Evolutionary conservation across 192 early-diverging fungal genomes (phyloP).

Genomic region (Coemansia sp.): DNA sequence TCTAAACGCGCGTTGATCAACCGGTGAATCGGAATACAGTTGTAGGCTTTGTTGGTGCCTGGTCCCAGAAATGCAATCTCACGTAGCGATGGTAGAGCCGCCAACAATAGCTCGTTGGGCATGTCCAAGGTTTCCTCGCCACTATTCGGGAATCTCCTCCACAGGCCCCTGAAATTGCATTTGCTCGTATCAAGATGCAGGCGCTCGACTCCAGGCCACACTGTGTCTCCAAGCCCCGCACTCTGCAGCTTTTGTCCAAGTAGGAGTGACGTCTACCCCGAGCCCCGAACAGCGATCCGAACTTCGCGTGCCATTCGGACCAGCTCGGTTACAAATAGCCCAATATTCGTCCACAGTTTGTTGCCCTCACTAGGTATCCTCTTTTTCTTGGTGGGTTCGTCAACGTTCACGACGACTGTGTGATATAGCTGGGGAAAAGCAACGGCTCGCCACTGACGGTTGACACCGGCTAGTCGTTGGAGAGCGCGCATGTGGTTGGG

Average conservation of each 20-base stretch:
- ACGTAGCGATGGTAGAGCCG: conserved; percentile 12
- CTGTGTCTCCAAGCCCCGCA: not conserved
- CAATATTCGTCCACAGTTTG: not conserved
- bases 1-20: conserved; percentile 21
- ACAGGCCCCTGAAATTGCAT: not conserved
- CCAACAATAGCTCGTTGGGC: conserved; percentile 5
- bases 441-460: not conserved
- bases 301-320: conserved; percentile 13
- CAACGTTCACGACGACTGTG: not conserved
- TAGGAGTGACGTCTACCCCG: not conserved
- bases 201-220: conserved; percentile 3
- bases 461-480: not conserved
- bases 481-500: not conserved
- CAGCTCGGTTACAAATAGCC: not conserved
- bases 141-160: not conserved
- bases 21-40: not conserved
- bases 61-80: conserved; percentile 12
- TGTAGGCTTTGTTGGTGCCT: not conserved
- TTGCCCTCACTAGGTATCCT: not conserved
- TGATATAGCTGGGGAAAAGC: not conserved
- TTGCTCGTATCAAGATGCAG: not conserved
- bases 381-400: not conserved
- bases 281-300: not conserved
- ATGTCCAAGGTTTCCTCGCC: not conserved
- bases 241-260: not conserved